Percentiles rank a stretch among this genome's conserved stretches.
Evolutionary conservation across 176 grass and related monocot genomes (phyloP).

Genomic region (Oryza glaberrima): DNA sequence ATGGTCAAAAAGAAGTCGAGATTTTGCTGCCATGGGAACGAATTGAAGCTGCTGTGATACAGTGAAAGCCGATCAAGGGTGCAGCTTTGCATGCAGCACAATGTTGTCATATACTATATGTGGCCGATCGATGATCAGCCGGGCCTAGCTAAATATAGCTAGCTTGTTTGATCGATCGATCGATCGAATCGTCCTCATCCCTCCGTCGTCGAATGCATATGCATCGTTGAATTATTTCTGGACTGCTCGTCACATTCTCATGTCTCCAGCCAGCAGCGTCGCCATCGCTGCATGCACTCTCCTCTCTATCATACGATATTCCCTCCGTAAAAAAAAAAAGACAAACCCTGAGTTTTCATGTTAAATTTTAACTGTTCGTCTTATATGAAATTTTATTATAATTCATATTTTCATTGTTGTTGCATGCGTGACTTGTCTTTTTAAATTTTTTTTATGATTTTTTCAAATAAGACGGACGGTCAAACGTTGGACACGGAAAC

Average conservation of each 20-base stretch:
- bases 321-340: too few relatives aligned
- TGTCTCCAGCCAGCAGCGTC: conserved; percentile 17
- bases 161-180: background rate
- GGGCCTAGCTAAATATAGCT: too few relatives aligned
- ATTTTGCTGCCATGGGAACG: background rate
- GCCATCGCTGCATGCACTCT: background rate
- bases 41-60: background rate
- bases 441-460: too few relatives aligned
- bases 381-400: too few relatives aligned
- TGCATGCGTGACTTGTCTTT: too few relatives aligned
- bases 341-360: too few relatives aligned
- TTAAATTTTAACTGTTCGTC: too few relatives aligned
- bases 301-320: too few relatives aligned
- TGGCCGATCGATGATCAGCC: background rate
- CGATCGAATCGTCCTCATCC: background rate
- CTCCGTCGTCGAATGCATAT: too few relatives aligned
- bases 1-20: background rate
- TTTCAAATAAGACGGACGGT: too few relatives aligned
- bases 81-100: background rate
- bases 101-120: background rate
- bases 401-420: too few relatives aligned
- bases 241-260: conserved; percentile 29
- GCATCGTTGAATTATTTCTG: conserved; percentile 12
- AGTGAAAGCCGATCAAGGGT: background rate
- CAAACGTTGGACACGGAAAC: too few relatives aligned